phyloP scores from a whole-genome alignment of 106 monocot species.

The Acorus calamus region DNA sequence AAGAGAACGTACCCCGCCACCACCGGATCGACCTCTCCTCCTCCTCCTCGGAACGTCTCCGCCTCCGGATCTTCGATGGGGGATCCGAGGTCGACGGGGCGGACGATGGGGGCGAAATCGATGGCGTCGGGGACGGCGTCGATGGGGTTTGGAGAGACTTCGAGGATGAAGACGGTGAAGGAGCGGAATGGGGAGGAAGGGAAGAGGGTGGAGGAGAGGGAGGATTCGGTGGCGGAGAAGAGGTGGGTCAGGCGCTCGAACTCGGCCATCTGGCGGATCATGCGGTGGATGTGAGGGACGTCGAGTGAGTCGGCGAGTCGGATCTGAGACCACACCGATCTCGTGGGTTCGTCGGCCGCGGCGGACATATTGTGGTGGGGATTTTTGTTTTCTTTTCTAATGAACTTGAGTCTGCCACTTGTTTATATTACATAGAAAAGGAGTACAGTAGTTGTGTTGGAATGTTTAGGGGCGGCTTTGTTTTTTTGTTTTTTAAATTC shows the following conservation, averaged over 20 bases:
- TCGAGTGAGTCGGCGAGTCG: constrained; percentile 60
- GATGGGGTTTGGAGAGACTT: constrained; percentile 34
- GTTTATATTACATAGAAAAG: too few relatives aligned
- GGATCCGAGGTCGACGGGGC: constrained; percentile 25
- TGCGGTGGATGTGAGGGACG: constrained; percentile 63
- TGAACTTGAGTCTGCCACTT: too few relatives aligned
- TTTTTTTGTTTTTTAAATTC: too few relatives aligned
- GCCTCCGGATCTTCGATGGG: constrained; percentile 42
- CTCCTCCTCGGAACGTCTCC: constrained; percentile 13
- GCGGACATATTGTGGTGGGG: neutral
- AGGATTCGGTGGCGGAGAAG: constrained; percentile 75
- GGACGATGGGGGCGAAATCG: constrained; percentile 5
- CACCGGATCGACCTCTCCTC: neutral
- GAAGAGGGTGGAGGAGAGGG: constrained; percentile 76
- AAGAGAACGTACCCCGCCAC: constrained; percentile 74
- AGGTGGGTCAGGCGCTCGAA: constrained; percentile 73
- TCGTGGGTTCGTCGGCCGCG: neutral
- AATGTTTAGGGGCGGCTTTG: neutral
- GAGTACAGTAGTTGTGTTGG: too few relatives aligned
- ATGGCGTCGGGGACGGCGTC: constrained; percentile 10
- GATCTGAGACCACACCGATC: constrained; percentile 27
- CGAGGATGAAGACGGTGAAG: constrained; percentile 89
- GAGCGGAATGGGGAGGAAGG: constrained; percentile 67
- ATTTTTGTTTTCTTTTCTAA: too few relatives aligned
- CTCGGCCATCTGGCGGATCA: constrained; percentile 83